Percentiles rank a stretch among this genome's conserved stretches.
Evolutionary conservation across 2,329 filamentous ascomycete species (phyloP).

Genomic region (Fusarium brachygibbosum): DNA sequence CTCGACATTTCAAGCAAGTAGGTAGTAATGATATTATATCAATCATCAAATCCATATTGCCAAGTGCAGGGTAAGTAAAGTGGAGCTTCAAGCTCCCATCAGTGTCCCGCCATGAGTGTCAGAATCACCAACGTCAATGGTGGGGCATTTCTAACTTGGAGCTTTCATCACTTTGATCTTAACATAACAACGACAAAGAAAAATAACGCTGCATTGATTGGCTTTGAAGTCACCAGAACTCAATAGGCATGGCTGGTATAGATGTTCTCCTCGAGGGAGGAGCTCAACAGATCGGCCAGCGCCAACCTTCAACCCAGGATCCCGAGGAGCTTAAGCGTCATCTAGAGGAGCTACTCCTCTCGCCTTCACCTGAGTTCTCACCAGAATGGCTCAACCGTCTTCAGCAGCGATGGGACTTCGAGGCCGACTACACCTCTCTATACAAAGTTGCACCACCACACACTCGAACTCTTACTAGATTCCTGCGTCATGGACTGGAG

Average conservation of each 20-base stretch:
- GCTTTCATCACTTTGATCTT: conserved; percentile 38
- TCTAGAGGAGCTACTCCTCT: conserved; percentile 82
- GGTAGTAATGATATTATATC: not conserved
- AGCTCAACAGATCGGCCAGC: conserved; percentile 25
- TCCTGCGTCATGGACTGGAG: conserved; percentile 90
- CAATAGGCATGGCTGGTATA: conserved; percentile 52
- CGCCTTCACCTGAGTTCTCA: conserved; percentile 83
- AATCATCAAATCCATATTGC: not conserved
- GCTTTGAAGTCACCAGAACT: conserved; percentile 5
- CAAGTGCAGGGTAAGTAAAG: conserved; percentile 25
- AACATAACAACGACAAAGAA: conserved; percentile 1
- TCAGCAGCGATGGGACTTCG: conserved; percentile 89
- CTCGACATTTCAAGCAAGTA: not conserved
- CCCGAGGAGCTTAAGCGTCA: conserved; percentile 75
- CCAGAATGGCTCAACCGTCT: conserved; percentile 88
- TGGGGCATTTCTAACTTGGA: conserved; percentile 42
- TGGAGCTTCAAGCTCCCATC: conserved; percentile 20
- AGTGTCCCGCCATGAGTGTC: conserved; percentile 27
- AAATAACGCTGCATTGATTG: conserved; percentile 14
- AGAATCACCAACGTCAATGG: conserved; percentile 45
- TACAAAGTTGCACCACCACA: conserved; percentile 92
- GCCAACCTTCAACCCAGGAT: conserved; percentile 55
- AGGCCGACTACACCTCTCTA: conserved; percentile 83
- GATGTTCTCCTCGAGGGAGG: conserved; percentile 52
- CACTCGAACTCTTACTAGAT: conserved; percentile 93